Evolutionary conservation across 805 yeast species (phyloP), one percentile per base, ranked within the genome.

Genomic region (Wickerhamiella azymoides): DNA sequence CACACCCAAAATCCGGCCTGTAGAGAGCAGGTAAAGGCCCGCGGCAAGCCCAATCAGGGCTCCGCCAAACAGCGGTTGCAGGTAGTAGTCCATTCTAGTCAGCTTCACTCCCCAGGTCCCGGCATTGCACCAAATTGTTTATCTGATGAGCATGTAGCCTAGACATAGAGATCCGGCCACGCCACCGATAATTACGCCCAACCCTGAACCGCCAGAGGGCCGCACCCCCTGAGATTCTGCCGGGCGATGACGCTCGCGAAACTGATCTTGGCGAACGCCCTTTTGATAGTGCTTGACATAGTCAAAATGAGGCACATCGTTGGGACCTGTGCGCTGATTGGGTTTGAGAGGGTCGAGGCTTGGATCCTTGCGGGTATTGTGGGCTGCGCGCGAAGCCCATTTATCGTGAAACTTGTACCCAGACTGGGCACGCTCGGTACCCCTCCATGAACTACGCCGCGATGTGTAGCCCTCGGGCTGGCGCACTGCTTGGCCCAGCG

Each of bases 301-400:
- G 46, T 64, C 63, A 47, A 63, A 63, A 48, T 63, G 68, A 10
- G 67, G 64, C 18, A 63, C 67, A 36, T 56, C 61, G 45, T 59
- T 47, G 43, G 57, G 52, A 16, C 58, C 52, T 14, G 46, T 43
- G 16, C 51, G 40, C 10, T 37, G 51, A 36, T 50, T 44, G 11
- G 59, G 55, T 24, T 52, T 46, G 39, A 57, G 44, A 3, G 62
- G 65, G 44, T 57, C 57, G 13, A 54, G 50, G 13, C 44, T 50
- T 17, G 56, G 43, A 40, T 43, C 44, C 8, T 28, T 8, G 11
- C 56, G 51, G 28, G 47, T 43, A 19, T 24, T 7, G 43, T 52
- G 55, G 11, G 55, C 51, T 19, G 51, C 39, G 24, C 27, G 27
- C 9, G 38, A 36, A 16, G 38, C 35, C 39, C 40, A 26, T 10